Conservation (phyloP, 1,139 yeast genomes). For the Diutina pseudorugosa region DNA sequence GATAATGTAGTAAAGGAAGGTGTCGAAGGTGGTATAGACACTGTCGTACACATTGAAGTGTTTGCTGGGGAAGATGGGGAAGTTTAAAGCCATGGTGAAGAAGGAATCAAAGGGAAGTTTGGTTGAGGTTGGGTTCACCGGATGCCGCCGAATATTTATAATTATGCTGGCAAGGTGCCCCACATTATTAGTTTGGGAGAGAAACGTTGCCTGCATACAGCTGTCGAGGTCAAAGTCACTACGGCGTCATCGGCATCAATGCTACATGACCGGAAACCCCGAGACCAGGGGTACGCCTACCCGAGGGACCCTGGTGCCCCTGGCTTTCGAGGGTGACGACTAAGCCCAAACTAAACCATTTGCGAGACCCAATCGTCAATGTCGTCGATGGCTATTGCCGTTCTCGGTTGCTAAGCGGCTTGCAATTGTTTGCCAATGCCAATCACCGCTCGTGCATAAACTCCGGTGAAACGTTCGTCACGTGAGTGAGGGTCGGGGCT, state of each 20-base stretch:
- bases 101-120: too few species aligned
- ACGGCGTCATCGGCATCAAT: background rate
- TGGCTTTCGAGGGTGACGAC: too few species aligned
- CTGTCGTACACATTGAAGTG: constrained; percentile 8
- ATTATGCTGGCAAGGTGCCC: background rate
- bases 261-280: background rate
- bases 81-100: background rate
- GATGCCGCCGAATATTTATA: background rate
- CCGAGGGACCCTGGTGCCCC: too few species aligned
- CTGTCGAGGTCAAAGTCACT: background rate
- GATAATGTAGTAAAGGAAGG: constrained; percentile 17
- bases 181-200: background rate
- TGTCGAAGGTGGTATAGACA: constrained; percentile 14
- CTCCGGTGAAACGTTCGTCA: background rate
- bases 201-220: background rate
- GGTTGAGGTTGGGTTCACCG: background rate
- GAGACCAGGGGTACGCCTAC: background rate
- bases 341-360: too few species aligned
- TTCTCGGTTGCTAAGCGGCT: background rate
- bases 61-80: background rate
- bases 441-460: background rate
- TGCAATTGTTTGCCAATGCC: background rate
- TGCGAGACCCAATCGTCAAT: background rate
- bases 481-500: too few species aligned
- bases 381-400: background rate